These are phyloP conservation scores for Stagonosporopsis rhizophila DNA, from an alignment of 2,329 filamentous ascomycete genomes.

Conservation along the genomic window DNA sequence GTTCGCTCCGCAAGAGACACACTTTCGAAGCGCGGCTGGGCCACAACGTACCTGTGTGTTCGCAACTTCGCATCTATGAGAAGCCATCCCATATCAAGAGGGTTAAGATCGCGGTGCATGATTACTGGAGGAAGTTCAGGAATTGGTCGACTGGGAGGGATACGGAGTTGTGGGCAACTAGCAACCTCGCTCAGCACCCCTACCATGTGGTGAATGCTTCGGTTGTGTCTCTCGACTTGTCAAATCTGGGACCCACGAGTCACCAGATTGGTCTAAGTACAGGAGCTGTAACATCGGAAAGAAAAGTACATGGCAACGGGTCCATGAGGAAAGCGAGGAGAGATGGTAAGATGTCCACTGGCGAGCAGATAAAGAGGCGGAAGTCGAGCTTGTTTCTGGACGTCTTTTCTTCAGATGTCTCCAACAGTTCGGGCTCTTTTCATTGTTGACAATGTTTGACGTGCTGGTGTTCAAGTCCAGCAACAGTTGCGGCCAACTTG, in stretches of 20 bases:
- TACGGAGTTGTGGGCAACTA: neutral
- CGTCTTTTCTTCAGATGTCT: neutral
- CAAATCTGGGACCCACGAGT: neutral
- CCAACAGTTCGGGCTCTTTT: neutral
- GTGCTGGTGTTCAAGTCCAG: neutral
- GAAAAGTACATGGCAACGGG: neutral
- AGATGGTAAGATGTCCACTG: conserved; percentile 1
- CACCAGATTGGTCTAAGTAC: neutral
- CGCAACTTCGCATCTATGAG: conserved; percentile 4
- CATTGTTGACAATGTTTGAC: neutral
- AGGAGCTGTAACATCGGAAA: neutral
- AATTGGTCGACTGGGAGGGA: conserved; percentile 8
- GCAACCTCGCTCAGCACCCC: neutral
- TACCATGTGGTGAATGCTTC: neutral
- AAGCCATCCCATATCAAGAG: conserved; percentile 4
- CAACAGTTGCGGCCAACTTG: neutral
- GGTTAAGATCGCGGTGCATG: neutral
- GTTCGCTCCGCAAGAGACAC: neutral
- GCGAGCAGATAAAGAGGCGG: neutral
- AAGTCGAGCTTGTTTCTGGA: conserved; percentile 12
- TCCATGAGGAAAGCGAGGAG: neutral
- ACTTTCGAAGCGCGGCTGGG: conserved; percentile 1
- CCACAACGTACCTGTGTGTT: neutral
- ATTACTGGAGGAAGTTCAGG: conserved; percentile 9
- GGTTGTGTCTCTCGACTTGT: neutral